phyloP scores from a whole-genome alignment of 768 basidiomycete genomes.

The Tricholoma sp. region DNA sequence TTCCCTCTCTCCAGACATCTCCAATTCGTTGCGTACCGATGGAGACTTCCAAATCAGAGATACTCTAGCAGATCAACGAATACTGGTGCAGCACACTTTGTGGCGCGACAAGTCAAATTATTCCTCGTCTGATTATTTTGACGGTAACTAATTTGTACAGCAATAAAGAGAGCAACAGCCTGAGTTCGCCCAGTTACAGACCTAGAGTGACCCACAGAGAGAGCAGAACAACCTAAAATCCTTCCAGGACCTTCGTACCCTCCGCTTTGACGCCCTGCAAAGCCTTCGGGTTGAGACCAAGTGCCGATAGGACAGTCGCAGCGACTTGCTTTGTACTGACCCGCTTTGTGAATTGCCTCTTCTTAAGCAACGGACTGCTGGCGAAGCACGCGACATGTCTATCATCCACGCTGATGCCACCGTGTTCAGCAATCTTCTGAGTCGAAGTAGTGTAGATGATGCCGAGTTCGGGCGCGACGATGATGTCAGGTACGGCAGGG shows the following conservation, averaged over 20 bases:
- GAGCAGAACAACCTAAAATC: not conserved
- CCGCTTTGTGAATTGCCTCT: not conserved
- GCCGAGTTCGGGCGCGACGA: not conserved
- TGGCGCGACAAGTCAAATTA: no score
- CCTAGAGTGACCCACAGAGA: no score
- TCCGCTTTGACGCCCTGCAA: not conserved
- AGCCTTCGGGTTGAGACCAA: not conserved
- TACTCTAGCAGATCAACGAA: no score
- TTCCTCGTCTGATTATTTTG: no score
- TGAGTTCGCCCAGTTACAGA: no score
- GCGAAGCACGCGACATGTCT: not conserved
- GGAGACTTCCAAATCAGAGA: not conserved
- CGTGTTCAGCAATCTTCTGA: not conserved
- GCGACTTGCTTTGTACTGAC: not conserved
- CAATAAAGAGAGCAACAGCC: no score
- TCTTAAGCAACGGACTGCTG: not conserved
- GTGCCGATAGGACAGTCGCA: not conserved
- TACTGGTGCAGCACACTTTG: no score
- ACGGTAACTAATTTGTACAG: no score
- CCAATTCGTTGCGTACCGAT: constrained; percentile 44
- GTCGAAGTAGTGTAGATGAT: not conserved
- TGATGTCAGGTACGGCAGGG: not conserved
- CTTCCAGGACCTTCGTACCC: not conserved
- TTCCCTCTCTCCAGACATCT: constrained; percentile 48
- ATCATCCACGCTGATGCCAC: not conserved